Conservation (phyloP, 331 rosid species). For the Saraca asoca region DNA sequence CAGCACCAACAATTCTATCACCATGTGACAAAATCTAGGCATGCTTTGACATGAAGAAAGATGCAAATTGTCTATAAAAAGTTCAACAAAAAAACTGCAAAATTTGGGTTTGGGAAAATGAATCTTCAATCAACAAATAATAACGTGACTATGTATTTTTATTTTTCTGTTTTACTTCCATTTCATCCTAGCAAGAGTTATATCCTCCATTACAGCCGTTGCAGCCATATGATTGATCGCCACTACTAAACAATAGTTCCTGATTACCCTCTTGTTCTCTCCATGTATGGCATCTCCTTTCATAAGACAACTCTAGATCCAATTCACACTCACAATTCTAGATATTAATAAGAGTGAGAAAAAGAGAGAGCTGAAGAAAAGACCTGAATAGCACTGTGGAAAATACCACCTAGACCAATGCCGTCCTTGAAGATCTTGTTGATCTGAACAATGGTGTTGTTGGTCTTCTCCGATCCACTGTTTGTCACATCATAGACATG, state of each 20-base stretch:
- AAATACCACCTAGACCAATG: constrained; percentile 94
- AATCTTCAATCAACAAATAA: not conserved
- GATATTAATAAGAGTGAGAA: constrained; percentile 17
- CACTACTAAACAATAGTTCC: not conserved
- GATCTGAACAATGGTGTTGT: constrained; percentile 90
- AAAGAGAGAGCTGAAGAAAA: not conserved
- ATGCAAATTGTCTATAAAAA: not conserved
- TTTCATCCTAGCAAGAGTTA: not conserved
- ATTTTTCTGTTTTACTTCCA: not conserved
- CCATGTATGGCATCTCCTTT: not conserved
- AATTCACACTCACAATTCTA: constrained; percentile 29
- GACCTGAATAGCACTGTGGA: constrained; percentile 99
- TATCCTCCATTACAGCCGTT: not conserved
- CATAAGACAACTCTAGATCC: constrained; percentile 43
- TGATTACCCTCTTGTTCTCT: not conserved
- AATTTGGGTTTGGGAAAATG: not conserved
- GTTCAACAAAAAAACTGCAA: not conserved
- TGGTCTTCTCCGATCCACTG: constrained; percentile 98
- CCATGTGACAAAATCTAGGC: not conserved
- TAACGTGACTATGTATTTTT: not conserved
- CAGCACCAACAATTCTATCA: constrained; percentile 27
- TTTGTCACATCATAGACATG: constrained; percentile 94
- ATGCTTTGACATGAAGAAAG: constrained; percentile 11
- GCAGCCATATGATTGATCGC: constrained; percentile 3
- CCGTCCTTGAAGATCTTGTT: constrained; percentile 99